A percentile compares a stretch with the other conserved stretches of the same genome.
These are phyloP conservation scores for Paraphaeosphaeria sporulosa DNA, from an alignment of 2,329 filamentous ascomycete species.

Conservation along the genomic window DNA sequence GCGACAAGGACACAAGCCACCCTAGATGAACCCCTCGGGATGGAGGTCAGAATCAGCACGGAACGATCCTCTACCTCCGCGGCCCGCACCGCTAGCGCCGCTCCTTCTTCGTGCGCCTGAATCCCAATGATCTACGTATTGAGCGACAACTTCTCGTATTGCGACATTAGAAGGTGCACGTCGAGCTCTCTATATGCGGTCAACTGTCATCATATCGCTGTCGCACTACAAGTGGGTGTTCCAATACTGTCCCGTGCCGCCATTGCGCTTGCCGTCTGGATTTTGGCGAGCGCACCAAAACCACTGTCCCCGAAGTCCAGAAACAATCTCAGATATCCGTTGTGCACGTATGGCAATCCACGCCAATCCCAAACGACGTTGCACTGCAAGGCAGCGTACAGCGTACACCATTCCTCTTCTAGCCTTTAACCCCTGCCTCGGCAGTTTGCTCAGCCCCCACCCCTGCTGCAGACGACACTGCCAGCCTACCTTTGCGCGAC, in stretches of 20 bases:
- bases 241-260: background rate
- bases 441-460: conserved; percentile 7
- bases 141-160: background rate
- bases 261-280: background rate
- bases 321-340: background rate
- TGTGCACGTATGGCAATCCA: background rate
- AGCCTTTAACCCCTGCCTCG: background rate
- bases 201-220: too few relatives aligned
- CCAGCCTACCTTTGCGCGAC: background rate
- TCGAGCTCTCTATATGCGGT: too few relatives aligned
- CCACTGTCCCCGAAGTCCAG: background rate
- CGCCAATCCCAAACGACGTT: too few relatives aligned
- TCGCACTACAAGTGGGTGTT: background rate
- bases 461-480: background rate
- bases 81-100: conserved; percentile 7
- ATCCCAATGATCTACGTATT: background rate
- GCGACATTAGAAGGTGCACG: background rate
- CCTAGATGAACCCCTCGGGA: too few relatives aligned
- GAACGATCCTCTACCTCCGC: background rate
- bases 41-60: background rate
- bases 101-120: background rate
- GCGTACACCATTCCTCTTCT: conserved; percentile 6
- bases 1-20: too few relatives aligned
- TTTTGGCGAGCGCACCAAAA: background rate
- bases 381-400: background rate